These are phyloP conservation scores for Galerina marginata DNA, from an alignment of 768 basidiomycete species.

Conservation along the genomic window DNA sequence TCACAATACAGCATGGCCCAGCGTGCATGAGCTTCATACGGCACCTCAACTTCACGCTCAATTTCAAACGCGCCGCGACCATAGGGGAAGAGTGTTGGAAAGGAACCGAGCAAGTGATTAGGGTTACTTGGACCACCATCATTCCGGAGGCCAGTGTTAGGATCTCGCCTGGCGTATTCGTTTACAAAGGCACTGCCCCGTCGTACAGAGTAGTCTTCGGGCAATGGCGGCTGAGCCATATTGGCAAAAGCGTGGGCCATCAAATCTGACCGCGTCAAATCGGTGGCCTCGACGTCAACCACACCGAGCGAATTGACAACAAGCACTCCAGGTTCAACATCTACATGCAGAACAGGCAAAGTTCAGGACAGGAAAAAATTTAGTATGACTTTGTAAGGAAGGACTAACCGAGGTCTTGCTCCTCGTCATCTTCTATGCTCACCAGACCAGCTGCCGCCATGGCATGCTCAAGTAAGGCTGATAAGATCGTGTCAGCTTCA, in stretches of 20 bases:
- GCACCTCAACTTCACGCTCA: conserved; percentile 14
- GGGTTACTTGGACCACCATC: conserved; percentile 29
- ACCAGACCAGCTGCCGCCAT: conserved; percentile 6
- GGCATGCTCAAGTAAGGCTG: too few species aligned
- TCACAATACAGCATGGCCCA: conserved; percentile 38
- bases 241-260: conserved; percentile 28
- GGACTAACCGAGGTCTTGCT: background rate
- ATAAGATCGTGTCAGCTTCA: background rate
- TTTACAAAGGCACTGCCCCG: conserved; percentile 31
- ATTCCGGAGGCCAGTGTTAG: conserved; percentile 13
- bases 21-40: conserved; percentile 32
- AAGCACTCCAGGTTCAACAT: conserved; percentile 21
- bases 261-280: conserved; percentile 23
- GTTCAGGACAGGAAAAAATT: too few species aligned
- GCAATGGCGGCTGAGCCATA: background rate
- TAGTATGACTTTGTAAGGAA: background rate
- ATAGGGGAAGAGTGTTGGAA: conserved; percentile 41
- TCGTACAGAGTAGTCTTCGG: conserved; percentile 8
- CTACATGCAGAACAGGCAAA: too few species aligned
- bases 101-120: conserved; percentile 35
- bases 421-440: background rate
- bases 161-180: conserved; percentile 29
- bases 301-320: conserved; percentile 30
- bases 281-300: conserved; percentile 21
- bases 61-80: conserved; percentile 39